phyloP scores from a whole-genome alignment of 208 protist species.

The Blechomonas ayalai region DNA sequence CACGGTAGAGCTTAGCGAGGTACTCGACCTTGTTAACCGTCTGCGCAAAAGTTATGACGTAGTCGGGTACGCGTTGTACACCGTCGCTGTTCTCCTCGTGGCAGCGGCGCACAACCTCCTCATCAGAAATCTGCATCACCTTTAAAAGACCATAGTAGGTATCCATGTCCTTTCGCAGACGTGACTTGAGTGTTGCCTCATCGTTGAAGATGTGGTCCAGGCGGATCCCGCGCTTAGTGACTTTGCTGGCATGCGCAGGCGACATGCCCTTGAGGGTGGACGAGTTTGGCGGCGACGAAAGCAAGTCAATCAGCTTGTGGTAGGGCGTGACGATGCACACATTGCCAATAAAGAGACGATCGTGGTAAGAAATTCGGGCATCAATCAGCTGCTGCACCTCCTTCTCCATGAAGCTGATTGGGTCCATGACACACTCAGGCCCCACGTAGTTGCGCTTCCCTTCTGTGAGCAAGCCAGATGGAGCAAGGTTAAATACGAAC shows the following conservation, averaged over 20 bases:
- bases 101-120: constrained; percentile 69
- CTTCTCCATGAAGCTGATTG: constrained; percentile 87
- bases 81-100: constrained; percentile 81
- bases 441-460: constrained; percentile 83
- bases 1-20: constrained; percentile 68
- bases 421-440: constrained; percentile 90
- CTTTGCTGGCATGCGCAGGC: constrained; percentile 86
- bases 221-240: constrained; percentile 82
- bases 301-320: constrained; percentile 89
- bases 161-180: constrained; percentile 80
- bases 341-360: constrained; percentile 84
- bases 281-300: constrained; percentile 69
- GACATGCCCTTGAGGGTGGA: constrained; percentile 91
- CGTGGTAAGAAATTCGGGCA: constrained; percentile 68
- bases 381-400: constrained; percentile 79
- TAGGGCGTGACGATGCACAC: constrained; percentile 87
- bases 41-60: constrained; percentile 78
- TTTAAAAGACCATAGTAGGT: constrained; percentile 79
- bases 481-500: constrained; percentile 90
- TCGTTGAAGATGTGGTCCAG: constrained; percentile 91
- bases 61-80: constrained; percentile 60
- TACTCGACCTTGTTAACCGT: constrained; percentile 81
- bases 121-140: constrained; percentile 59
- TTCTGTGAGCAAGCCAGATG: constrained; percentile 64
- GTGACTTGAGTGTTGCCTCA: constrained; percentile 33